phyloP scores from a whole-genome alignment of 1,284 basidiomycete genomes.

The Porodaedalea pini region DNA sequence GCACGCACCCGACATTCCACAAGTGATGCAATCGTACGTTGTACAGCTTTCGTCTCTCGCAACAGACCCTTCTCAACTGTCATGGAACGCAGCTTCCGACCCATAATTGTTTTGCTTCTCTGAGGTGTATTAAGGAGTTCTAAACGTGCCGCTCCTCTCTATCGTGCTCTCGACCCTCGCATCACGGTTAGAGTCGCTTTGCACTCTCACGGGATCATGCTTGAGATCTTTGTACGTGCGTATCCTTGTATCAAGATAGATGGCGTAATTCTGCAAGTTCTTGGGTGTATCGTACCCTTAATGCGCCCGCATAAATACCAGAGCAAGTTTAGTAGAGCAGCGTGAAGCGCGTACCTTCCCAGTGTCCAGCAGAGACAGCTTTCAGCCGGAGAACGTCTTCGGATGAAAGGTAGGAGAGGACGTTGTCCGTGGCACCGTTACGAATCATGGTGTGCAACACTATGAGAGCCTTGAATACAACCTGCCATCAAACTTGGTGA shows the following conservation, averaged over 20 bases:
- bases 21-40: slow-evolving; percentile 83
- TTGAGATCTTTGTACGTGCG: slow-evolving; percentile 87
- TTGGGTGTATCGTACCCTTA: slow-evolving; percentile 81
- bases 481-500: slow-evolving; percentile 41
- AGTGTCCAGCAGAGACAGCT: slow-evolving; percentile 72
- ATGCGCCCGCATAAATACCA: neutral
- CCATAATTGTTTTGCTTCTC: slow-evolving; percentile 75
- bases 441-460: slow-evolving; percentile 95
- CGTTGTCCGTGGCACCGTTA: slow-evolving; percentile 88
- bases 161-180: slow-evolving; percentile 61
- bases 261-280: slow-evolving; percentile 84
- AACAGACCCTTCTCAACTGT: slow-evolving; percentile 95
- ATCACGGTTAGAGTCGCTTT: slow-evolving; percentile 86
- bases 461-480: slow-evolving; percentile 95
- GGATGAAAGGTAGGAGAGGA: slow-evolving; percentile 78
- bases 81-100: slow-evolving; percentile 84
- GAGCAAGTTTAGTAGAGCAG: neutral
- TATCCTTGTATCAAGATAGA: slow-evolving; percentile 88
- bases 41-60: slow-evolving; percentile 88
- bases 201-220: slow-evolving; percentile 90
- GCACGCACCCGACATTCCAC: slow-evolving; percentile 81
- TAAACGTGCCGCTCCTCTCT: slow-evolving; percentile 36
- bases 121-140: slow-evolving; percentile 37
- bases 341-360: slow-evolving; percentile 63
- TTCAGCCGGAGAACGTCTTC: slow-evolving; percentile 76